These are phyloP conservation scores for Aspergillus incahuasiensis DNA, from an alignment of 495 filamentous ascomycete genomes.

Conservation along the genomic window DNA sequence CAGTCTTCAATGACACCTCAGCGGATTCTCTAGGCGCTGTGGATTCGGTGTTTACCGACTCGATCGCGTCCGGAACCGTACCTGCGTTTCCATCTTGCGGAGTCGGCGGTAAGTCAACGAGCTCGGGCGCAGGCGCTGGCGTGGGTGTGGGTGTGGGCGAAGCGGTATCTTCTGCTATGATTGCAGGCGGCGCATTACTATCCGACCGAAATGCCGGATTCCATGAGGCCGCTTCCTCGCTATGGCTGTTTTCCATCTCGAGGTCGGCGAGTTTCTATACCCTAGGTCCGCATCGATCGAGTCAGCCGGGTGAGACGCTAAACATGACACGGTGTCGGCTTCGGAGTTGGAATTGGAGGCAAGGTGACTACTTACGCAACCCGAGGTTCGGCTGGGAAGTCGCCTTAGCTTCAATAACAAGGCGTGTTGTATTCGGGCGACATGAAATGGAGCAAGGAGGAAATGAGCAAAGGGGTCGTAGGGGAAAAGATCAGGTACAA, in stretches of 20 bases:
- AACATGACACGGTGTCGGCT: constrained; percentile 14
- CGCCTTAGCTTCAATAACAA: background rate
- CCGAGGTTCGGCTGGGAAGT: constrained; percentile 12
- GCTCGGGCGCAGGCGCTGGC: too few relatives aligned
- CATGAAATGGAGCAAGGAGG: constrained; percentile 4
- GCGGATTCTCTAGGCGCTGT: background rate
- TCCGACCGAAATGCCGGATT: constrained; percentile 41
- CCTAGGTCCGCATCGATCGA: background rate
- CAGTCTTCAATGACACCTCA: background rate
- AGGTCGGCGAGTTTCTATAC: constrained; percentile 5
- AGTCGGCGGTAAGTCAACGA: background rate
- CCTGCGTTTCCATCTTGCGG: background rate
- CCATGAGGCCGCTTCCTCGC: constrained; percentile 29
- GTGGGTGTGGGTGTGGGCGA: background rate
- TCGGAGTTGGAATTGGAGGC: background rate
- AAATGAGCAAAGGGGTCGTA: background rate
- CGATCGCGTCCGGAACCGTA: background rate
- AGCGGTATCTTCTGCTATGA: constrained; percentile 9
- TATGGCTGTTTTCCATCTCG: constrained; percentile 17
- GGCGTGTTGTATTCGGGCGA: background rate
- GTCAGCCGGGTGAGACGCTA: constrained; percentile 4
- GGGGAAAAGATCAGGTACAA: background rate
- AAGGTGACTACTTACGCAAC: constrained; percentile 10
- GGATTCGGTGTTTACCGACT: background rate
- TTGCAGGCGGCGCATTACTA: constrained; percentile 7